Base-by-base conservation (phyloP, 2,329 filamentous ascomycete species). In the Trichoderma semiorbis region DNA sequence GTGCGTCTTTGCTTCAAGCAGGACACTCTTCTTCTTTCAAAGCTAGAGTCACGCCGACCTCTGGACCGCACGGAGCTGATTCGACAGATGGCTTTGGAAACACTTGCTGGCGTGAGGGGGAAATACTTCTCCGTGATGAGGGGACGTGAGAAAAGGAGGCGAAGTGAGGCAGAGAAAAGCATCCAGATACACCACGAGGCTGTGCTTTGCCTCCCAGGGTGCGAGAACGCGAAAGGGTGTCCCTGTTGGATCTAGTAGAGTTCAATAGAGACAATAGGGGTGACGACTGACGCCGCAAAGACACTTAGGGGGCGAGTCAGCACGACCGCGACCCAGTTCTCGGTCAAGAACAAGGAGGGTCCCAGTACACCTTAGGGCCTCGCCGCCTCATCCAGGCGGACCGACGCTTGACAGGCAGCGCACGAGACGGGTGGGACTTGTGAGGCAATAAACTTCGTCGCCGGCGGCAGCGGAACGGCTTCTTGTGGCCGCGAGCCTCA, bases 201-300 rank as follows among this genome's bases (percentile, higher is more conserved):
- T 39, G 36, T 53, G 10, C 30, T 30, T 50, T 21, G 34, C 28
- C 55, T 69, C 57, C 4, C 30, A 18, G 26, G 12, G n/a, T 28
- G 26, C 16, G 2, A 32, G 34, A 67, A 24, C 11, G 47, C 11
- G n/a, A 60, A 5, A 60, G 57, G 57, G 57, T 28, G 57, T 61
- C 28, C 43, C 47, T 24, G 67, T 69, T 69, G 67, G 67, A 36
- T 50, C 66, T 36, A 62, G 39, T 18, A 26, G 39, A 61, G 21
- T 69, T 69, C 67, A 69, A 69, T 69, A 69, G 30, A 62, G 39
- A 62, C 67, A 69, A 69, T 53, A 69, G 58, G 67, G 67, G 39
- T 62, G 67, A 62, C 28, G 65, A 61, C 65, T 62, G 67, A 69
- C 57, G 67, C 67, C 64, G 39, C 30, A 69, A 21, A 50, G 61